Base-by-base conservation (phyloP, 352 stramenopile species). In the Pythium vanterpoolii region DNA sequence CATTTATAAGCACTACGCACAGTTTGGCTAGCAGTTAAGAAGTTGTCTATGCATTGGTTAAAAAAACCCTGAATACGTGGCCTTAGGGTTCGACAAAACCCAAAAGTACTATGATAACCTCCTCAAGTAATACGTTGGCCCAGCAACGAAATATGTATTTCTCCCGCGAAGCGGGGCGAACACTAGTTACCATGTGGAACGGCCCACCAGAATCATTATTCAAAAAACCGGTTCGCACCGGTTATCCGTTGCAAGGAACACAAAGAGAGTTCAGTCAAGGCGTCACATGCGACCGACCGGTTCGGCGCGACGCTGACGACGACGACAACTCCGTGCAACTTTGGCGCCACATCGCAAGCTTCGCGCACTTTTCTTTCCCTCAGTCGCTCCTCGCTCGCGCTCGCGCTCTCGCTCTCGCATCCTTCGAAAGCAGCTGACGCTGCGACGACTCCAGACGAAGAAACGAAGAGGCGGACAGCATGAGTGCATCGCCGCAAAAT, bases 401-500 rank as follows among this genome's bases (percentile, higher is more conserved):
- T 39, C 8, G 8, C 33, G 33, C 14, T 14, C 33, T 14, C 33
- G 33, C 8, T 39, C 33, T 14, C 8, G 8, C 8, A 39, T 8
- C 42, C 5, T 21, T 31, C 6, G 21, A 49, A 21, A n/a, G 33
- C 33, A 18, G 33, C 33, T 38, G 11, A 18, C 33, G 11, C 33
- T 38, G 33, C 33, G 33, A 36, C 8, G 31, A 7, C 13, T 9
- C 24, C n/a, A 18, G 5, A 18, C 45, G 1, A 38, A 21, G n/a
- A 58, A 14, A 38, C 11, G 1, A 1, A 38, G 33, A n/a, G n/a
- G n/a, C n/a, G n/a, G n/a, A n/a, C n/a, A n/a, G 26, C 27, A 89
- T 87, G 79, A 89, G 68, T 49, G 63, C 80, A 43, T 62, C 56
- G 45, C 53, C 73, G 34, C 76, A 79, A 34, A 61, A 78, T 14